phyloP scores from a whole-genome alignment of 371 early-diverging fungal genomes.

The Chytridium lagenaria region DNA sequence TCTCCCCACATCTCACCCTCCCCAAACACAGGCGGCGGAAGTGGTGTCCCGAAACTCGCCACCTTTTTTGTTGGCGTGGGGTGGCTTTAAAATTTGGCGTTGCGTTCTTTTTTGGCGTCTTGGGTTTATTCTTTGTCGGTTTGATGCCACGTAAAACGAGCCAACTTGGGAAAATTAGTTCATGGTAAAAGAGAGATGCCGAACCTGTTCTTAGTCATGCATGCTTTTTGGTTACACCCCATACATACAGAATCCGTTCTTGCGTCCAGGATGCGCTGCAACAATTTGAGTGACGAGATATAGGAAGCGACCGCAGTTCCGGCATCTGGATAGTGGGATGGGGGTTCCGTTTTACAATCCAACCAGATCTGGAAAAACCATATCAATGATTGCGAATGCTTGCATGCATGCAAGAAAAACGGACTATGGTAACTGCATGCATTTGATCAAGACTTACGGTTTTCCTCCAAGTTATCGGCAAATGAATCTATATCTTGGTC shows the following conservation, averaged over 20 bases:
- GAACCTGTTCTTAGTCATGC: not conserved
- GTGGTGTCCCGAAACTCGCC: not conserved
- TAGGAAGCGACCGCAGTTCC: slow-evolving; percentile 28
- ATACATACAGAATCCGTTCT: slow-evolving; percentile 43
- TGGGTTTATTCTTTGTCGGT: not conserved
- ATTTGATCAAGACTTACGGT: slow-evolving; percentile 20
- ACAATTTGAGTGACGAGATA: slow-evolving; percentile 39
- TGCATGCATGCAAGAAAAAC: too few relatives aligned
- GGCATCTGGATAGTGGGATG: slow-evolving; percentile 29
- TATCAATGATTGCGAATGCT: not conserved
- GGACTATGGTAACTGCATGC: too few relatives aligned
- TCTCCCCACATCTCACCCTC: not conserved
- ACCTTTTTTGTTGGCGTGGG: not conserved
- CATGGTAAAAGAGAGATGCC: not conserved
- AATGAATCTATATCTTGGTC: slow-evolving; percentile 39
- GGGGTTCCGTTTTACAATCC: slow-evolving; percentile 10
- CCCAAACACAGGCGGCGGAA: not conserved
- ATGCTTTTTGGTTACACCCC: slow-evolving; percentile 38
- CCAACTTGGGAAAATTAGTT: slow-evolving; percentile 2
- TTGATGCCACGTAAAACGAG: slow-evolving; percentile 4
- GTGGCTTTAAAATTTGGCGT: too few relatives aligned
- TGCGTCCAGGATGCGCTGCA: slow-evolving; percentile 24
- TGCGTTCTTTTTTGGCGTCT: too few relatives aligned
- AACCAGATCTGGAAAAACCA: slow-evolving; percentile 33
- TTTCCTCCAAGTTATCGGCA: slow-evolving; percentile 47